phyloP scores from a whole-genome alignment of 164 flowering plant genomes.

The Stephania japonica region DNA sequence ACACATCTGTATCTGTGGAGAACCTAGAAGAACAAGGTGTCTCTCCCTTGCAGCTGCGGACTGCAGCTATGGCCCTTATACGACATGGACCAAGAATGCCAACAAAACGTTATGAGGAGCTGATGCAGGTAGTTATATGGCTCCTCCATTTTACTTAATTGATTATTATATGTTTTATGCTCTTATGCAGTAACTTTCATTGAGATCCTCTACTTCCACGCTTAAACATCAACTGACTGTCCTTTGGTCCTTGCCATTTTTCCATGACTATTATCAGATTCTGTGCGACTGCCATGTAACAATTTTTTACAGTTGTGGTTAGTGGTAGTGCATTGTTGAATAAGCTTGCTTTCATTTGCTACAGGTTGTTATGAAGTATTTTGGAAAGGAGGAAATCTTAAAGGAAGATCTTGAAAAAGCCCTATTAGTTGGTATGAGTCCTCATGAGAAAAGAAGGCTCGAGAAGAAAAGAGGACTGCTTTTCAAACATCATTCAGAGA shows the following conservation, averaged over 20 bases:
- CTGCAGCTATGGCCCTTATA: constrained; percentile 94
- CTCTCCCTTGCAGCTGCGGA: constrained; percentile 81
- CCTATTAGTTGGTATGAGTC: constrained; percentile 85
- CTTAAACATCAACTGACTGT: background rate
- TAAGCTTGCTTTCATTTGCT: background rate
- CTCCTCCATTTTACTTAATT: background rate
- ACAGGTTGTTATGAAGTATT: constrained; percentile 70
- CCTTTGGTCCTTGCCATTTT: background rate
- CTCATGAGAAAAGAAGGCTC: constrained; percentile 71
- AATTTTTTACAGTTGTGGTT: background rate
- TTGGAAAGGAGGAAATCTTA: constrained; percentile 78
- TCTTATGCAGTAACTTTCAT: background rate
- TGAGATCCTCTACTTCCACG: background rate
- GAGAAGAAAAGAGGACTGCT: constrained; percentile 64
- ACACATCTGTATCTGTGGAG: constrained; percentile 20
- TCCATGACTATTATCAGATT: background rate
- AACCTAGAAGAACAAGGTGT: constrained; percentile 57
- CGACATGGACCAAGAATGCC: constrained; percentile 93
- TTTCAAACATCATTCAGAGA: constrained; percentile 25
- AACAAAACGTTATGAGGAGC: constrained; percentile 70
- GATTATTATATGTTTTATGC: background rate
- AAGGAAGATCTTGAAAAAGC: constrained; percentile 78
- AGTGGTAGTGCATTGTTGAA: too few relatives aligned
- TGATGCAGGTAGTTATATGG: constrained; percentile 44
- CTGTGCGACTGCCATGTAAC: background rate